Conservation (phyloP, 768 basidiomycete genomes). For the Podaxis rugospora region DNA sequence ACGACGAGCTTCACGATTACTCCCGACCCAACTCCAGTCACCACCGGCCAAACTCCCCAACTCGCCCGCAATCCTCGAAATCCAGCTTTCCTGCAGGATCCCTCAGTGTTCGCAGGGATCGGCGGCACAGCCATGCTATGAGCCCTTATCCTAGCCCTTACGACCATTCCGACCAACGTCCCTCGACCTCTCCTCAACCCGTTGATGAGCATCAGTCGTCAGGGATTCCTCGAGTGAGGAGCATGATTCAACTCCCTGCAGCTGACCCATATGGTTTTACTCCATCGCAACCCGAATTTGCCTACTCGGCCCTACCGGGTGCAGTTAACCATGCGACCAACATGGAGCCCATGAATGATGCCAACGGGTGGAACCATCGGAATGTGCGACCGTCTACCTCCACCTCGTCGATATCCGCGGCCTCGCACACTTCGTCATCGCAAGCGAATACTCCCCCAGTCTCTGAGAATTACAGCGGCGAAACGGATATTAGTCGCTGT, state of each 20-base stretch:
- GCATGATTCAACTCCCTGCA: slow-evolving; percentile 78
- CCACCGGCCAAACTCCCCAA: slow-evolving; percentile 65
- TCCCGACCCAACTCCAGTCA: slow-evolving; percentile 73
- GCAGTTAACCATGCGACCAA: slow-evolving; percentile 38
- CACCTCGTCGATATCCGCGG: slow-evolving; percentile 72
- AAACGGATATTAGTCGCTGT: slow-evolving; percentile 82
- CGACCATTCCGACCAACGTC: slow-evolving; percentile 60
- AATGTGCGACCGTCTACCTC: slow-evolving; percentile 70
- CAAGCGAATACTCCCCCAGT: slow-evolving; percentile 82
- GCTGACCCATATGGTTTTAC: slow-evolving; percentile 66
- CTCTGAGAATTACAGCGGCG: slow-evolving; percentile 59
- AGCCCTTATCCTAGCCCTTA: slow-evolving; percentile 86
- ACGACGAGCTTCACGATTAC: slow-evolving; percentile 58
- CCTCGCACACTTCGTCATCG: slow-evolving; percentile 72
- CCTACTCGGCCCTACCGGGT: slow-evolving; percentile 62
- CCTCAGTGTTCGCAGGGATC: slow-evolving; percentile 65
- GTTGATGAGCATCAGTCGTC: slow-evolving; percentile 45
- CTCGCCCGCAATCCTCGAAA: slow-evolving; percentile 68
- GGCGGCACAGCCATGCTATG: slow-evolving; percentile 84
- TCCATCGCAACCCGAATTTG: slow-evolving; percentile 73
- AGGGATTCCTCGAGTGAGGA: slow-evolving; percentile 68
- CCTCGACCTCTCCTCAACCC: slow-evolving; percentile 70
- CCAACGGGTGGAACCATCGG: slow-evolving; percentile 44
- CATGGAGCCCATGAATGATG: slow-evolving; percentile 43
- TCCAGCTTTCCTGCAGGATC: slow-evolving; percentile 48